Evolutionary conservation across 352 stramenopile species (phyloP).

Genomic region (Pythium angustatum): DNA sequence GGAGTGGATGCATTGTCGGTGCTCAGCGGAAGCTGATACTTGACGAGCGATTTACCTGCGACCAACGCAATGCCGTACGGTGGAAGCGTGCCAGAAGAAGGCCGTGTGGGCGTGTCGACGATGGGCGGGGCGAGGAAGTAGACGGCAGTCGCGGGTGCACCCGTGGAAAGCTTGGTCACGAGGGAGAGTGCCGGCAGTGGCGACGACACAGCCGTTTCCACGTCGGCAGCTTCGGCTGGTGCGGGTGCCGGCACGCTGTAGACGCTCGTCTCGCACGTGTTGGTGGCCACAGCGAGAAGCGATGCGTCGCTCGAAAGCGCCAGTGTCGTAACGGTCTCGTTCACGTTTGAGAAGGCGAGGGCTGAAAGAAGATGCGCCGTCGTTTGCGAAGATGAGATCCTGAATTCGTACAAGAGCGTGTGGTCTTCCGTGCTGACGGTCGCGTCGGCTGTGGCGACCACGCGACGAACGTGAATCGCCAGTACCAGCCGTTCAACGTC

Average conservation of each 20-base stretch:
- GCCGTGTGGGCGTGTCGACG: constrained; percentile 3
- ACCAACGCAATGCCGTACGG: constrained; percentile 20
- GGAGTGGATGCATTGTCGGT: not conserved
- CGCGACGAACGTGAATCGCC: constrained; percentile 7
- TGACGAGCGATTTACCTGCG: constrained; percentile 11
- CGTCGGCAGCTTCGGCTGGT: not conserved
- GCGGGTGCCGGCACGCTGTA: constrained; percentile 12
- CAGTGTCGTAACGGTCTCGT: not conserved
- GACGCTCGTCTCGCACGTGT: constrained; percentile 13
- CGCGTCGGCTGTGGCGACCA: not conserved
- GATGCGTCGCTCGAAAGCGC: constrained; percentile 13
- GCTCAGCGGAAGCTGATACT: constrained; percentile 5
- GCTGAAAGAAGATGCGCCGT: not conserved
- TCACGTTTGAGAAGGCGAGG: not conserved
- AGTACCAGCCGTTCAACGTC: not conserved
- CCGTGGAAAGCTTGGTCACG: constrained; percentile 1
- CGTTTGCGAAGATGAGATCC: not conserved
- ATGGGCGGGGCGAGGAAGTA: constrained; percentile 24
- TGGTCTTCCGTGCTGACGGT: not conserved
- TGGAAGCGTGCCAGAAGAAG: not conserved
- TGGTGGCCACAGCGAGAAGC: constrained; percentile 19
- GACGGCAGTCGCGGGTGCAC: not conserved
- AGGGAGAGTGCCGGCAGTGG: not conserved
- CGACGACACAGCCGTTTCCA: not conserved
- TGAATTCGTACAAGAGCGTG: constrained; percentile 23